These are phyloP conservation scores for Clarireedia sp. DNA, from an alignment of 2,329 filamentous ascomycete genomes.

Conservation along the genomic window DNA sequence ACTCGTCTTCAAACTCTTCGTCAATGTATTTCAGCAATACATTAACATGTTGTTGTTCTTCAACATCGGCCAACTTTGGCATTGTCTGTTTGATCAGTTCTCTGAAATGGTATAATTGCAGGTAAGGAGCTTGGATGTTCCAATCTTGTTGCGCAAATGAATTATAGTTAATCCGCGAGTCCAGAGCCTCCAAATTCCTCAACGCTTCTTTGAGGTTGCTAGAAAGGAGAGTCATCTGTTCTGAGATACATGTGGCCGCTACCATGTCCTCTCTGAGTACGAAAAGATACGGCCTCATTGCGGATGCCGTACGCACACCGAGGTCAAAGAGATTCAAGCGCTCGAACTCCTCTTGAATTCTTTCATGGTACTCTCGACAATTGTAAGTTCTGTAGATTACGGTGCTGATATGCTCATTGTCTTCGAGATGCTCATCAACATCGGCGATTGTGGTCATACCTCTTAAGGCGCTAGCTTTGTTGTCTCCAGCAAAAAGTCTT, in stretches of 20 bases:
- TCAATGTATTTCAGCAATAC: neutral
- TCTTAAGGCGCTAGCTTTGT: neutral
- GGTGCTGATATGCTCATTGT: neutral
- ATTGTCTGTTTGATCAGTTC: neutral
- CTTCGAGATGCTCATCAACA: neutral
- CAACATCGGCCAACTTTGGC: neutral
- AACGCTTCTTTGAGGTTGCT: neutral
- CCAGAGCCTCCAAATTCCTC: too few relatives aligned
- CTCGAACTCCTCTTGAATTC: neutral
- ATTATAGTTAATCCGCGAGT: too few relatives aligned
- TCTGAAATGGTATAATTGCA: neutral
- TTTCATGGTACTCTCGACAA: neutral
- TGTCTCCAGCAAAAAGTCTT: slow-evolving; percentile 1
- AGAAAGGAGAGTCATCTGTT: neutral
- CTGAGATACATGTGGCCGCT: neutral
- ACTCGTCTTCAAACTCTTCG: neutral
- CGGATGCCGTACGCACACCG: neutral
- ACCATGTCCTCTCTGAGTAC: too few relatives aligned
- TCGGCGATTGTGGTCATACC: neutral
- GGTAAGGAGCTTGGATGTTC: neutral
- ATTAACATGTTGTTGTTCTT: neutral
- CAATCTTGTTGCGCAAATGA: too few relatives aligned
- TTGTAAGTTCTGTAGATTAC: neutral
- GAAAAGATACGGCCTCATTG: too few relatives aligned
- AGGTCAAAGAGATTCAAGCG: neutral